Percentiles rank a stretch among this genome's conserved stretches.
These are phyloP conservation scores for Silene latifolia DNA, from an alignment of 148 eudicot species.

Conservation along the genomic window DNA sequence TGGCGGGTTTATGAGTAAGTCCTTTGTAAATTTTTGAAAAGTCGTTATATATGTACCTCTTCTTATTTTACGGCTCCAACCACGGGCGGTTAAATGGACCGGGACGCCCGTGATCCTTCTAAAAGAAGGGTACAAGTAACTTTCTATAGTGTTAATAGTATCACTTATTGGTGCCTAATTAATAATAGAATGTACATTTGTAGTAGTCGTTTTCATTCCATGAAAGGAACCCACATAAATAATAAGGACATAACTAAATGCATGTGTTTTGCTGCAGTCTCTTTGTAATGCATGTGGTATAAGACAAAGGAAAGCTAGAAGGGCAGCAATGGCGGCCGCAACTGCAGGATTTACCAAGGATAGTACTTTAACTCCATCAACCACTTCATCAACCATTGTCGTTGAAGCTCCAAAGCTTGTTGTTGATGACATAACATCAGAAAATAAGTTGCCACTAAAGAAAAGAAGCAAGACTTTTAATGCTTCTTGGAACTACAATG, in stretches of 20 bases:
- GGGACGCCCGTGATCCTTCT: too few species aligned
- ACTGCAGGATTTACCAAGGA: constrained; percentile 20
- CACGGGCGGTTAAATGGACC: too few species aligned
- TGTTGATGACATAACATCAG: constrained; percentile 18
- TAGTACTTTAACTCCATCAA: neutral
- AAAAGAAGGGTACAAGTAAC: neutral
- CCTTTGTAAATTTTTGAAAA: too few species aligned
- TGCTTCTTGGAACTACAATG: constrained; percentile 10
- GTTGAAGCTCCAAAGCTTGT: constrained; percentile 13
- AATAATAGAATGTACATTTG: neutral
- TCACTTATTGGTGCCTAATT: neutral
- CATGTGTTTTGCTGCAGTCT: constrained; percentile 32
- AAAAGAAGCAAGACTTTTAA: constrained; percentile 31
- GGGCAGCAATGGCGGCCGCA: constrained; percentile 44
- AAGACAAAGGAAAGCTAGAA: constrained; percentile 54
- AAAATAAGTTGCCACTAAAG: constrained; percentile 27
- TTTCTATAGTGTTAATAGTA: neutral
- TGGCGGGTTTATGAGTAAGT: too few species aligned
- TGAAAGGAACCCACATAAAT: neutral
- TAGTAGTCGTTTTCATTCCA: neutral
- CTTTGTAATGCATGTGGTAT: constrained; percentile 68
- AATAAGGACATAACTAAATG: neutral
- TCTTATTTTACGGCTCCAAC: too few species aligned
- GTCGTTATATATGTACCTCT: too few species aligned
- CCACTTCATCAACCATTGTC: neutral